Evolutionary conservation across 1,284 basidiomycete genomes (phyloP).

Genomic region (Cutaneotrichosporon cutaneum): DNA sequence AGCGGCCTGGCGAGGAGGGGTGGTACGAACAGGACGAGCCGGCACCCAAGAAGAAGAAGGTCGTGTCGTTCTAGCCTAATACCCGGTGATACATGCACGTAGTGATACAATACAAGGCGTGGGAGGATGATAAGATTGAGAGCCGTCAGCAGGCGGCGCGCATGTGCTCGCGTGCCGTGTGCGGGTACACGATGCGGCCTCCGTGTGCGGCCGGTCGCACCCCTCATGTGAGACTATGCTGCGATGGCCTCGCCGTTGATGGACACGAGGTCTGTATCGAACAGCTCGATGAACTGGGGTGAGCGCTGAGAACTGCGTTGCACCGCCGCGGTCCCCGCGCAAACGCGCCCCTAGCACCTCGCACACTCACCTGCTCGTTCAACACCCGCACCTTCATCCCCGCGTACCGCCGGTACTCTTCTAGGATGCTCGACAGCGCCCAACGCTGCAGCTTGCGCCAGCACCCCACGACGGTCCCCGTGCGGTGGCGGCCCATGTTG

Average conservation of each 20-base stretch:
- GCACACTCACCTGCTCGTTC: constrained; percentile 55
- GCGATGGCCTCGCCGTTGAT: constrained; percentile 28
- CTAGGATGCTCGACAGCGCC: constrained; percentile 57
- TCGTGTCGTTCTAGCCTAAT: constrained; percentile 22
- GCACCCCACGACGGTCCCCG: constrained; percentile 58
- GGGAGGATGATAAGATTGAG: not conserved
- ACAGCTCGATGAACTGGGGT: constrained; percentile 58
- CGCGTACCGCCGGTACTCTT: constrained; percentile 58
- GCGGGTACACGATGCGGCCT: not conserved
- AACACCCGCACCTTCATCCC: constrained; percentile 57
- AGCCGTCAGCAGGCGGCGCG: too few relatives aligned
- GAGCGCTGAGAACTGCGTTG: not conserved
- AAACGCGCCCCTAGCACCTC: too few relatives aligned
- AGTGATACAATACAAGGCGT: constrained; percentile 7
- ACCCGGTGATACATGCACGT: constrained; percentile 10
- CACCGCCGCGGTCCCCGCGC: too few relatives aligned
- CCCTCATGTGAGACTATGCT: not conserved
- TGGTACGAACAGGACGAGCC: constrained; percentile 10
- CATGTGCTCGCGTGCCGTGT: not conserved
- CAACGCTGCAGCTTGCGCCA: constrained; percentile 55
- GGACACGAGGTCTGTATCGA: constrained; percentile 57
- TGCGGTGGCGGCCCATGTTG: constrained; percentile 57
- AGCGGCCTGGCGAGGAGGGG: constrained; percentile 27
- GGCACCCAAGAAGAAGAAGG: constrained; percentile 21
- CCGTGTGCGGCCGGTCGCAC: not conserved